phyloP scores from a whole-genome alignment of 1,284 basidiomycete genomes.

The Boletus albobrunnescens region DNA sequence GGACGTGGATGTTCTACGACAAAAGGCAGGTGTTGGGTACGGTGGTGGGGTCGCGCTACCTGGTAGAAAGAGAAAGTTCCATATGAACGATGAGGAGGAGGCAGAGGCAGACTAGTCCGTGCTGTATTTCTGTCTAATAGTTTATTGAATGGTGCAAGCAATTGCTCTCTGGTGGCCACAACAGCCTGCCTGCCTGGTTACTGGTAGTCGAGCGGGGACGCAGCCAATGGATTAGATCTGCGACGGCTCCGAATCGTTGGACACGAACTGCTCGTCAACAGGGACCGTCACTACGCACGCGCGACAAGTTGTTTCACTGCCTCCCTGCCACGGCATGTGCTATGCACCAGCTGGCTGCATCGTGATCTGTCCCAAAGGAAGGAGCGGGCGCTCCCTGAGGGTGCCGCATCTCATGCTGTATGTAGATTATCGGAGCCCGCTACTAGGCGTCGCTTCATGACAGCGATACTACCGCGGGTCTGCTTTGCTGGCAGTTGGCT shows the following conservation, averaged over 20 bases:
- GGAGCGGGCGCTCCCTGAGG: too few species aligned
- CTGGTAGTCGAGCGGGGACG: too few species aligned
- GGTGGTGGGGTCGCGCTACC: constrained; percentile 65
- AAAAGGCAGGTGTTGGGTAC: constrained; percentile 75
- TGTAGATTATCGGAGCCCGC: too few species aligned
- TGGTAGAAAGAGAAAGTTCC: constrained; percentile 66
- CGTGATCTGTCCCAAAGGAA: too few species aligned
- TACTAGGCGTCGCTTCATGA: too few species aligned
- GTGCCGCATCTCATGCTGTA: constrained; percentile 11
- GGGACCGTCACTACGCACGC: too few species aligned
- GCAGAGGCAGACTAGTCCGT: constrained; percentile 19
- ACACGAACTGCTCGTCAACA: constrained; percentile 27
- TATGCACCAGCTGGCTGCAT: constrained; percentile 27
- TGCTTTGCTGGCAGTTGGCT: too few species aligned
- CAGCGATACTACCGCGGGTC: too few species aligned
- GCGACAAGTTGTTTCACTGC: not conserved
- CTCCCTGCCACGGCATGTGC: too few species aligned
- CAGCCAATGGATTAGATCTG: constrained; percentile 31
- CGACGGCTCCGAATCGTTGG: constrained; percentile 34
- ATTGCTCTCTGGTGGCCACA: too few species aligned
- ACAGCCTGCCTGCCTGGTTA: too few species aligned
- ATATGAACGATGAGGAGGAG: constrained; percentile 37
- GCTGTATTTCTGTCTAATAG: not conserved
- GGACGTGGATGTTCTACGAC: constrained; percentile 70
- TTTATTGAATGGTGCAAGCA: too few species aligned